These are phyloP conservation scores for Pisolithus tinctorius DNA, from an alignment of 768 basidiomycete species.

Conservation along the genomic window DNA sequence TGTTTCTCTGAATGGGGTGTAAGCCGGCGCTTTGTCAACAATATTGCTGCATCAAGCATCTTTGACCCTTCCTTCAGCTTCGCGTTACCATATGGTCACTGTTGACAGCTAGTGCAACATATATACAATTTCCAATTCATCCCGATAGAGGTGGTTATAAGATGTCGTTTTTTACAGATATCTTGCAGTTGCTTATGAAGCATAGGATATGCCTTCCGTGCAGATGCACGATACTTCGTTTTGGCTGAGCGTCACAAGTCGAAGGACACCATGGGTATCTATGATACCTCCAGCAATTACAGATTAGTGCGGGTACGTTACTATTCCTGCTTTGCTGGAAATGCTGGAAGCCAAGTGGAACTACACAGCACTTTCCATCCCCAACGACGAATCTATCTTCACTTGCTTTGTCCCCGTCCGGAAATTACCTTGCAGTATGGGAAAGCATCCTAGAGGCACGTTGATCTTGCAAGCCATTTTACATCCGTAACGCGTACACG, in stretches of 20 bases:
- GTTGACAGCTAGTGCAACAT: slow-evolving; percentile 62
- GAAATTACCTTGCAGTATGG: slow-evolving; percentile 74
- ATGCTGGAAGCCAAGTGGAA: slow-evolving; percentile 14
- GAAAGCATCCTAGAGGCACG: slow-evolving; percentile 78
- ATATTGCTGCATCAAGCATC: background rate
- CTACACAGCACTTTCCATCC: slow-evolving; percentile 69
- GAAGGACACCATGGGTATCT: slow-evolving; percentile 81
- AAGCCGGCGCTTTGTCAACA: slow-evolving; percentile 31
- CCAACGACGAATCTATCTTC: slow-evolving; percentile 70
- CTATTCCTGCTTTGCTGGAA: slow-evolving; percentile 1
- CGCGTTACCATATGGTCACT: slow-evolving; percentile 85
- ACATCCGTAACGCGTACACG: background rate
- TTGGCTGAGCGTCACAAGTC: slow-evolving; percentile 87
- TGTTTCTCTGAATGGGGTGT: slow-evolving; percentile 95
- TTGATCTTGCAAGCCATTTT: background rate
- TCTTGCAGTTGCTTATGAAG: background rate
- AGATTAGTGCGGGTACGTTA: slow-evolving; percentile 58
- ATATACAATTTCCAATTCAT: slow-evolving; percentile 82
- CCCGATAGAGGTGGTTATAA: slow-evolving; percentile 58
- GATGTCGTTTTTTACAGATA: background rate
- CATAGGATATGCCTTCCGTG: slow-evolving; percentile 69
- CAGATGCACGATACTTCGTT: slow-evolving; percentile 78
- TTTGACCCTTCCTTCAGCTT: slow-evolving; percentile 41
- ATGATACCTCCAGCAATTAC: slow-evolving; percentile 66
- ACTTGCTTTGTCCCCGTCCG: slow-evolving; percentile 68